phyloP scores from a whole-genome alignment of 495 filamentous ascomycete genomes.

The Aspergillus mulundensis region DNA sequence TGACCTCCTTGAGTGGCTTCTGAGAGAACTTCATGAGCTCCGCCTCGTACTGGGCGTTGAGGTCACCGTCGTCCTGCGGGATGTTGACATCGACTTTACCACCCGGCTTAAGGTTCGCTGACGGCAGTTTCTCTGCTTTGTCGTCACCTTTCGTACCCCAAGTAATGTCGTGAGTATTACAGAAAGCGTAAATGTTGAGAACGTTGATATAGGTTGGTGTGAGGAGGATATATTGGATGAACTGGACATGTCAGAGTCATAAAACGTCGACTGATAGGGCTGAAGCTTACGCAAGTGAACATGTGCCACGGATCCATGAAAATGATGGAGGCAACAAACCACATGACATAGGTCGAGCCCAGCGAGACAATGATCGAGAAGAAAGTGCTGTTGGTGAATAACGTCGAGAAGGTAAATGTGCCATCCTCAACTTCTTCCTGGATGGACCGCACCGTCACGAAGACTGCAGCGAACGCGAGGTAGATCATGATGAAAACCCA shows the following conservation, averaged over 20 bases:
- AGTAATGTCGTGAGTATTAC: constrained; percentile 95
- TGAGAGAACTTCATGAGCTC: constrained; percentile 76
- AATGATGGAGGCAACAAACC: constrained; percentile 84
- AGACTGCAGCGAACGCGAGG: constrained; percentile 89
- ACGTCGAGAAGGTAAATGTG: constrained; percentile 58
- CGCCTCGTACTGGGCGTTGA: constrained; percentile 91
- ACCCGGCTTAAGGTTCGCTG: constrained; percentile 77
- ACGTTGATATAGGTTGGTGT: constrained; percentile 96
- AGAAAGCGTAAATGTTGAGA: constrained; percentile 96
- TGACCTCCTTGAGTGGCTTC: constrained; percentile 62
- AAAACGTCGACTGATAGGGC: background rate
- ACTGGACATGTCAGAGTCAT: constrained; percentile 36
- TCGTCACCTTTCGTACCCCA: constrained; percentile 97
- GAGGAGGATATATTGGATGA: constrained; percentile 93
- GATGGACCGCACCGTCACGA: constrained; percentile 87
- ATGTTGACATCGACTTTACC: constrained; percentile 93
- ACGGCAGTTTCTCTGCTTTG: constrained; percentile 77
- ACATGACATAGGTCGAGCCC: constrained; percentile 88
- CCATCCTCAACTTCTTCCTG: constrained; percentile 55
- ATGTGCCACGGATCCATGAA: constrained; percentile 99
- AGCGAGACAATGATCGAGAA: constrained; percentile 91
- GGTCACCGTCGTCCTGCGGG: constrained; percentile 76
- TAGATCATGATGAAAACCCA: constrained; percentile 96
- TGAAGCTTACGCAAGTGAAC: constrained; percentile 66
- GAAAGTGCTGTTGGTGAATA: constrained; percentile 87